These are phyloP conservation scores for Ustilago sp. DNA, from an alignment of 1,284 basidiomycete species.

Conservation along the genomic window DNA sequence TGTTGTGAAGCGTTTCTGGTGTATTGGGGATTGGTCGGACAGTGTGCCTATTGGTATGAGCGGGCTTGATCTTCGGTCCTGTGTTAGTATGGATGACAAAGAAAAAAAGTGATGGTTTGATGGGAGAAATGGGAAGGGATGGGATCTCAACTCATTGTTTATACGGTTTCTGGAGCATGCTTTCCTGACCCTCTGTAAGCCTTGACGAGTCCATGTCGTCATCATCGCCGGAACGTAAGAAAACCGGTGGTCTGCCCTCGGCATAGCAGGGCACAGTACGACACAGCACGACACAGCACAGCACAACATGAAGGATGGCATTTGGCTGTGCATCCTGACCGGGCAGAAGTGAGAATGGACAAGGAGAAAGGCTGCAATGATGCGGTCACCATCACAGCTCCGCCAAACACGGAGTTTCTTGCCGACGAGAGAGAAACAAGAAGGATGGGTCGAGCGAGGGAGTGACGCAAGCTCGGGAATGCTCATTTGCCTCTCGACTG, in stretches of 20 bases:
- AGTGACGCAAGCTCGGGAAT: conserved; percentile 11
- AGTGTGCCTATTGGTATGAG: conserved; percentile 21
- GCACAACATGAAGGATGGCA: not conserved
- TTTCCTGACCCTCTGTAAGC: not conserved
- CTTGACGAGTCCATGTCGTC: not conserved
- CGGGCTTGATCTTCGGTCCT: conserved; percentile 17
- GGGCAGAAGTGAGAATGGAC: not conserved
- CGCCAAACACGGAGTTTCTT: not conserved
- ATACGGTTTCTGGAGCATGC: conserved; percentile 19
- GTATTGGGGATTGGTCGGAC: not conserved
- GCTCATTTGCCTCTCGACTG: not conserved
- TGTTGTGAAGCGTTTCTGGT: conserved; percentile 2
- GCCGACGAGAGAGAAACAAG: not conserved
- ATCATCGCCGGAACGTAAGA: not conserved
- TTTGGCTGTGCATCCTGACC: not conserved
- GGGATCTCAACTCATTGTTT: conserved; percentile 1
- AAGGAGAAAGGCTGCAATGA: not conserved
- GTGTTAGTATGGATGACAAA: conserved; percentile 4
- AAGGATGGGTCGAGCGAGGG: not conserved
- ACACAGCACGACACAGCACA: not conserved
- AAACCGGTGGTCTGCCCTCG: not conserved
- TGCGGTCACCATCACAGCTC: conserved; percentile 11
- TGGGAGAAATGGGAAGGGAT: not conserved
- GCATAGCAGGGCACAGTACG: too few species aligned
- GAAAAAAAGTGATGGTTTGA: conserved; percentile 14